Percentiles rank a stretch among this genome's conserved stretches.
Conservation (phyloP, 2,329 filamentous ascomycete genomes). For the Fusarium cicatricum region DNA sequence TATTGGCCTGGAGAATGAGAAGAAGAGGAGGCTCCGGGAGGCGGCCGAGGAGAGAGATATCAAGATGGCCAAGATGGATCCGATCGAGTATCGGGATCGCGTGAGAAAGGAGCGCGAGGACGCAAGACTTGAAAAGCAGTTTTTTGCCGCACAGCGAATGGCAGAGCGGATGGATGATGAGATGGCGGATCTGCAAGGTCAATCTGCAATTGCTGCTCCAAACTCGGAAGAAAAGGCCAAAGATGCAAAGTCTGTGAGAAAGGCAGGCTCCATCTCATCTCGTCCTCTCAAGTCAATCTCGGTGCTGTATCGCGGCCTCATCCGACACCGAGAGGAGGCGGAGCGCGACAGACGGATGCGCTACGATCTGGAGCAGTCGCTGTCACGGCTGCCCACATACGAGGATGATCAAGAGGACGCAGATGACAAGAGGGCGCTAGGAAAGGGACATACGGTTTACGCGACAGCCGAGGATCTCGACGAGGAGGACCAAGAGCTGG, state of each 20-base stretch:
- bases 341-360: constrained; percentile 73
- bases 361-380: constrained; percentile 71
- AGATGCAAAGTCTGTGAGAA: constrained; percentile 38
- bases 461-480: constrained; percentile 74
- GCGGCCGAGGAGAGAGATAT: constrained; percentile 62
- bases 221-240: constrained; percentile 28
- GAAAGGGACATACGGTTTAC: constrained; percentile 62
- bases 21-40: constrained; percentile 78
- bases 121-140: constrained; percentile 71
- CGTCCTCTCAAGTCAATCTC: constrained; percentile 73
- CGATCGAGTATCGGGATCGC: constrained; percentile 76
- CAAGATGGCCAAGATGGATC: constrained; percentile 70
- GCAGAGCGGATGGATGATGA: constrained; percentile 78
- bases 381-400: constrained; percentile 70
- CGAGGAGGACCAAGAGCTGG: constrained; percentile 81
- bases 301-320: constrained; percentile 80
- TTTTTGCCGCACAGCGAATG: constrained; percentile 82
- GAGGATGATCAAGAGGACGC: constrained; percentile 75
- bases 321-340: constrained; percentile 73
- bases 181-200: constrained; percentile 28
- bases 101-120: constrained; percentile 75
- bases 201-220: constrained; percentile 25
- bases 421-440: constrained; percentile 75
- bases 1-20: constrained; percentile 83
- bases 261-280: constrained; percentile 50